Evolutionary conservation across 1,139 yeast species (phyloP), one percentile per base, ranked within the genome.

Genomic region (Pichia sp.): DNA sequence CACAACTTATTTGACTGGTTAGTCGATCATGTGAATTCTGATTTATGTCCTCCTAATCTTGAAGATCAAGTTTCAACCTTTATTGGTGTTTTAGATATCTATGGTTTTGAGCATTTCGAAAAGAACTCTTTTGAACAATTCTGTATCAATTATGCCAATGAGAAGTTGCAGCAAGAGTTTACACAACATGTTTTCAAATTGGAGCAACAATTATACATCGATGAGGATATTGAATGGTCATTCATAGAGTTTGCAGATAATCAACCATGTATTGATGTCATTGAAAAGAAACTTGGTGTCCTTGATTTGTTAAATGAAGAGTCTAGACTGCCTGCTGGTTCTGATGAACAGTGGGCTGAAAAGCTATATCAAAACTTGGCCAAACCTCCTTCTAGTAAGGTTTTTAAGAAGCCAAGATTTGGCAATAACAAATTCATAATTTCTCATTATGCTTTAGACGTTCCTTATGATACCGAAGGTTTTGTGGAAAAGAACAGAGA

Each of bases 91-190:
- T 78, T 93, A 67, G 99, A 93, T 83, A 93, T 93, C 64, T 92
- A 92, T 69, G 99, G 99, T 45, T 93, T 93, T 70, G 99, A 93
- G 71, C 97, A 90, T 74, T 93, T 93, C 70, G 92, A 90, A 65
- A 84, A 80, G 66, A 93, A 93, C 71, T 90, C 97, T 7, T 93
- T 93, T 66, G 99, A 93, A 73, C 99, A 93, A 70, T 92, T 93
- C 72, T 93, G 99, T 74, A 93, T 93, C 73, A 93, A 93, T 70
- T 93, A 93, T 71, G 98, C 99, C 51, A 93, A 93, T 71, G 99
- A 93, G 74, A 93, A 93, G 72, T 78, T 93, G 64, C 99, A 93
- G 72, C 99, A 93, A 72, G 98, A 92, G 70, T 93, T 93, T 72
- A 93, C 92, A 67, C 97, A 92, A 71, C 98, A 93, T 68, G 98